Conservation (phyloP, 108 stramenopile species). For the Discostella pseudostelligera region DNA sequence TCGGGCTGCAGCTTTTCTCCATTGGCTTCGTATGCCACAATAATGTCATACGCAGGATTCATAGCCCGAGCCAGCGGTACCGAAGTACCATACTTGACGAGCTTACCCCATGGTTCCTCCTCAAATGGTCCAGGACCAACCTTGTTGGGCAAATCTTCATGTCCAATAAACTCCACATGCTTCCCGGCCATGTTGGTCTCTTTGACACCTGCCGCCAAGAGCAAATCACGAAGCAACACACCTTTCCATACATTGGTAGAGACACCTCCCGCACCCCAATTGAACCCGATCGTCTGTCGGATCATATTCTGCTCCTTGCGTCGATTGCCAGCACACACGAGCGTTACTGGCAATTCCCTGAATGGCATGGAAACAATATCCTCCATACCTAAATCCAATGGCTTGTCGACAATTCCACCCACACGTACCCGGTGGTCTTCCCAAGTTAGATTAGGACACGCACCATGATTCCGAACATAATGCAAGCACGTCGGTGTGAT, state of each 20-base stretch:
- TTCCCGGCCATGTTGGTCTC: slow-evolving; percentile 79
- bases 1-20: slow-evolving; percentile 92
- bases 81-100: slow-evolving; percentile 95
- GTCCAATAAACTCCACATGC: slow-evolving; percentile 89
- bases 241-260: slow-evolving; percentile 96
- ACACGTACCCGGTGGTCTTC: slow-evolving; percentile 72
- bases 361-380: slow-evolving; percentile 60
- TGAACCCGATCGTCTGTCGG: slow-evolving; percentile 95
- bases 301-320: slow-evolving; percentile 99
- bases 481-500: slow-evolving; percentile 79
- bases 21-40: slow-evolving; percentile 93
- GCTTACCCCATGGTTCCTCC: slow-evolving; percentile 86
- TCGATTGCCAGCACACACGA: slow-evolving; percentile 97
- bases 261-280: slow-evolving; percentile 95
- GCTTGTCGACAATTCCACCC: slow-evolving; percentile 58
- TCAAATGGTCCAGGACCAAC: slow-evolving; percentile 88
- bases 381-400: slow-evolving; percentile 81
- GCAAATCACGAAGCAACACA: slow-evolving; percentile 83
- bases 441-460: slow-evolving; percentile 80
- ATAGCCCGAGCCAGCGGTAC: slow-evolving; percentile 89
- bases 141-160: slow-evolving; percentile 93
- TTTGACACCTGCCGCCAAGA: slow-evolving; percentile 75
- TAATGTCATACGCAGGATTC: slow-evolving; percentile 93
- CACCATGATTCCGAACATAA: slow-evolving; percentile 91
- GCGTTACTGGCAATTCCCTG: slow-evolving; percentile 88